Conservation (phyloP, 371 early-diverging fungal species). For the Homolaphlyctis polyrhiza region DNA sequence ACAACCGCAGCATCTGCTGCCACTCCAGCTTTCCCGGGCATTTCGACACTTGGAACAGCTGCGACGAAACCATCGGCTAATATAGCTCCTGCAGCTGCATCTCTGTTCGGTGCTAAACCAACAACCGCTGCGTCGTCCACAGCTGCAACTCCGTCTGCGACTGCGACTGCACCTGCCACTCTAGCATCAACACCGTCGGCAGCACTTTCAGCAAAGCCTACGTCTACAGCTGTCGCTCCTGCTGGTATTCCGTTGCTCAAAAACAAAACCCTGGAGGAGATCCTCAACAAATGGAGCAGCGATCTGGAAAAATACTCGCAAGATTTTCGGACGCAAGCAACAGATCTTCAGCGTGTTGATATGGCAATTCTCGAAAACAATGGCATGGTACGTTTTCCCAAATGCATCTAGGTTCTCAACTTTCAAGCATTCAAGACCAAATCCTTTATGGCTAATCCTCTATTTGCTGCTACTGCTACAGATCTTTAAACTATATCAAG, state of each 20-base stretch:
- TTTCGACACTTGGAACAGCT: neutral
- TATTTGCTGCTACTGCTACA: slow-evolving; percentile 20
- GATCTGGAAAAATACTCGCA: slow-evolving; percentile 73
- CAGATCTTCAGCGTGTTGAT: slow-evolving; percentile 82
- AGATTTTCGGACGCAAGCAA: slow-evolving; percentile 83
- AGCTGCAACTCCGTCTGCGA: slow-evolving; percentile 15
- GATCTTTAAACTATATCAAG: slow-evolving; percentile 70
- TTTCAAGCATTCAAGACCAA: neutral
- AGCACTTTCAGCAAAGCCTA: slow-evolving; percentile 24
- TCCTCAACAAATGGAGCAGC: slow-evolving; percentile 78
- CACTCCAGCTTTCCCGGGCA: neutral
- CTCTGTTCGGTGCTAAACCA: slow-evolving; percentile 8
- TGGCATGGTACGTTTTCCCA: slow-evolving; percentile 56
- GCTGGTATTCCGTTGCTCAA: slow-evolving; percentile 50
- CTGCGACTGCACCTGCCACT: slow-evolving; percentile 15
- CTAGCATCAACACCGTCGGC: slow-evolving; percentile 29
- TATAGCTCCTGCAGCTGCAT: slow-evolving; percentile 1
- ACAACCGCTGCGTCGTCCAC: slow-evolving; percentile 13
- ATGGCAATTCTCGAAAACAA: slow-evolving; percentile 78
- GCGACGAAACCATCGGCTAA: neutral
- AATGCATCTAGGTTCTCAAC: slow-evolving; percentile 1
- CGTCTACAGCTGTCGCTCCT: slow-evolving; percentile 28
- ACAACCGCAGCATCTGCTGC: slow-evolving; percentile 3
- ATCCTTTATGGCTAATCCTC: neutral
- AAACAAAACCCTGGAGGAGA: slow-evolving; percentile 82